phyloP scores from a whole-genome alignment of 768 basidiomycete genomes.

The Podaxis pistillaris region DNA sequence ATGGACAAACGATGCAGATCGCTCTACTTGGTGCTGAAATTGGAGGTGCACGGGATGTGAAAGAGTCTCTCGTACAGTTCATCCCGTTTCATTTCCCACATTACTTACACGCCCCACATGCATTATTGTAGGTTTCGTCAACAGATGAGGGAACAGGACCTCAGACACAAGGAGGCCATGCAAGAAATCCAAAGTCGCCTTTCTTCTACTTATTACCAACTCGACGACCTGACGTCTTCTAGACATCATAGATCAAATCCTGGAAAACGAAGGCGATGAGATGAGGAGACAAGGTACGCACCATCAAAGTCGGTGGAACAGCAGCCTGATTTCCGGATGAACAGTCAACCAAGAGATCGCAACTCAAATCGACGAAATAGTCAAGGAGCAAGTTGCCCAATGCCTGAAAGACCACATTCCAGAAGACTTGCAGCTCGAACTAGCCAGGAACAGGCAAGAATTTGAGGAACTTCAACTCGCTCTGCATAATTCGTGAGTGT shows the following conservation, averaged over 20 bases:
- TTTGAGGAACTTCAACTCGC: slow-evolving; percentile 44
- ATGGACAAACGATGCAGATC: slow-evolving; percentile 42
- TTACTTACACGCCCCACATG: background rate
- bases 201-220: background rate
- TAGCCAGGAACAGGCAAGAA: slow-evolving; percentile 41
- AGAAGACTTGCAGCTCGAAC: slow-evolving; percentile 44
- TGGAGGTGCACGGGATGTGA: slow-evolving; percentile 38
- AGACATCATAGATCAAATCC: slow-evolving; percentile 48
- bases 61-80: slow-evolving; percentile 32
- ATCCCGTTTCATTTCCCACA: background rate
- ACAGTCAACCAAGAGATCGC: slow-evolving; percentile 51
- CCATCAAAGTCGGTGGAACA: background rate
- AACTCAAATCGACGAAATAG: slow-evolving; percentile 46
- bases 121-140: slow-evolving; percentile 35
- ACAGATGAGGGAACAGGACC: slow-evolving; percentile 43
- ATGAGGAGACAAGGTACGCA: slow-evolving; percentile 45
- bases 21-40: slow-evolving; percentile 37
- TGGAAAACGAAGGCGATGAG: slow-evolving; percentile 41
- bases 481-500: slow-evolving; percentile 57
- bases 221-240: background rate
- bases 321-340: background rate
- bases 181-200: slow-evolving; percentile 48
- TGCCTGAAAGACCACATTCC: slow-evolving; percentile 48
- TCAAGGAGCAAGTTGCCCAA: slow-evolving; percentile 47
- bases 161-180: slow-evolving; percentile 40